Conservation (phyloP, 139 green algal genomes). For the Chlorella sorokiniana region DNA sequence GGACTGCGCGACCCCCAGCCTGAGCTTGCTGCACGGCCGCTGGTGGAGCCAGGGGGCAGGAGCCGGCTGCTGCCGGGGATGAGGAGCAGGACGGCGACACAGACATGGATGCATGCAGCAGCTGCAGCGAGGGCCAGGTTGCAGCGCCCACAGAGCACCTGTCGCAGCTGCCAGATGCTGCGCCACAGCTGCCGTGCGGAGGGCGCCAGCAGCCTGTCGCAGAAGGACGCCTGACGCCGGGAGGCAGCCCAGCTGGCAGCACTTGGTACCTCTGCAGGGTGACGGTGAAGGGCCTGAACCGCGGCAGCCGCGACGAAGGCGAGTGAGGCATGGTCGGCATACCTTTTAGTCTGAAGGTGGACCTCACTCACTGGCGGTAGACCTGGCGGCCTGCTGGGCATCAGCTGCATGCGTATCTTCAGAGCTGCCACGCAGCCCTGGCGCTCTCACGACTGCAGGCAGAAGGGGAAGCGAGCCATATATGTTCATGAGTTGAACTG, state of each 20-base stretch:
- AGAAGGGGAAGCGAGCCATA: too few species aligned
- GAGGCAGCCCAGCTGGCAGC: neutral
- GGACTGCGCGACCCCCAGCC: neutral
- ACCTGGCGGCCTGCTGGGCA: too few species aligned
- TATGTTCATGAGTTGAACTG: too few species aligned
- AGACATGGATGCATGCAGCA: neutral
- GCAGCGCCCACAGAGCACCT: neutral
- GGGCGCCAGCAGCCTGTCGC: neutral
- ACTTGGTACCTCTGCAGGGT: slow-evolving; percentile 5
- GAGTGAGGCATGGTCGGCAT: too few species aligned
- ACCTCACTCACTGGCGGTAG: too few species aligned
- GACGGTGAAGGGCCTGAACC: slow-evolving; percentile 7
- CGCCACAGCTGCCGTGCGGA: neutral
- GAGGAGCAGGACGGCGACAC: neutral
- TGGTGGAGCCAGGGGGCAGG: neutral
- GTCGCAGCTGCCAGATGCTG: slow-evolving; percentile 22
- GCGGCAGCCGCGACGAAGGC: neutral
- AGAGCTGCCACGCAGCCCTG: too few species aligned
- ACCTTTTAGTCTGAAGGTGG: too few species aligned
- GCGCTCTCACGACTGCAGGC: too few species aligned
- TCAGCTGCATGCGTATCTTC: too few species aligned
- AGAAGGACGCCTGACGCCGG: neutral
- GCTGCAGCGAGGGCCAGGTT: neutral
- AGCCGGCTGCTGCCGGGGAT: neutral
- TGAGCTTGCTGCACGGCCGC: neutral